phyloP scores from a whole-genome alignment of 768 basidiomycete species.

The Serendipita sp. region DNA sequence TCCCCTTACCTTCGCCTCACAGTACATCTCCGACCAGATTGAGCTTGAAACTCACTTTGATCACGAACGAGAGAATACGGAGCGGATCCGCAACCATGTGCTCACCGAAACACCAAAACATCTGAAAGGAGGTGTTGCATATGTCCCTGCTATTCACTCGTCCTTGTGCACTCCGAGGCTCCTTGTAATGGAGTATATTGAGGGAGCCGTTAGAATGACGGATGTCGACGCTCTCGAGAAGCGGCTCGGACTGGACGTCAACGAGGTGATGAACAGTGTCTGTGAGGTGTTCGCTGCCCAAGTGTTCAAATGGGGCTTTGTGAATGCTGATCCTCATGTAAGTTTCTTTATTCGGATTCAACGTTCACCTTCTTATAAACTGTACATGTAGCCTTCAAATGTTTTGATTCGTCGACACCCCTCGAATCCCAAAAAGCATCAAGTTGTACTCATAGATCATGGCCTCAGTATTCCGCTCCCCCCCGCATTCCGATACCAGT shows the following conservation, averaged over 20 bases:
- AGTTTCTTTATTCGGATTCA: slow-evolving; percentile 2
- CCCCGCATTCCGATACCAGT: slow-evolving; percentile 53
- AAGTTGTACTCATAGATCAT: slow-evolving; percentile 80
- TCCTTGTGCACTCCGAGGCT: slow-evolving; percentile 7
- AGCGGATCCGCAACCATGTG: background rate
- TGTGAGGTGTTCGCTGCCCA: slow-evolving; percentile 75
- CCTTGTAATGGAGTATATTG: slow-evolving; percentile 6
- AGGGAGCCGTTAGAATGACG: slow-evolving; percentile 18
- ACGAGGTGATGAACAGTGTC: slow-evolving; percentile 63
- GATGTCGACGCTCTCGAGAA: slow-evolving; percentile 19
- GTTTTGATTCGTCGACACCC: slow-evolving; percentile 44
- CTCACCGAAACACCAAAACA: background rate
- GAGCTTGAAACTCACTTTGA: slow-evolving; percentile 6
- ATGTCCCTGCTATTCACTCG: background rate
- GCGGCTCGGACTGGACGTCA: slow-evolving; percentile 18
- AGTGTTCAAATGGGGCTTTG: slow-evolving; percentile 87
- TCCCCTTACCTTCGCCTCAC: slow-evolving; percentile 5
- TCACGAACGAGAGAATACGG: slow-evolving; percentile 2
- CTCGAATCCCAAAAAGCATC: slow-evolving; percentile 24
- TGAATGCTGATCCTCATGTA: slow-evolving; percentile 51
- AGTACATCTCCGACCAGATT: slow-evolving; percentile 7
- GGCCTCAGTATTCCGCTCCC: slow-evolving; percentile 69
- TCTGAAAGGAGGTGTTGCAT: background rate
- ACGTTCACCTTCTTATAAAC: background rate
- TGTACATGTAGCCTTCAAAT: slow-evolving; percentile 63